Percentiles rank a stretch among this genome's conserved stretches.
These are phyloP conservation scores for Amesomyces nigricolor DNA, from an alignment of 2,329 filamentous ascomycete genomes.

Conservation along the genomic window DNA sequence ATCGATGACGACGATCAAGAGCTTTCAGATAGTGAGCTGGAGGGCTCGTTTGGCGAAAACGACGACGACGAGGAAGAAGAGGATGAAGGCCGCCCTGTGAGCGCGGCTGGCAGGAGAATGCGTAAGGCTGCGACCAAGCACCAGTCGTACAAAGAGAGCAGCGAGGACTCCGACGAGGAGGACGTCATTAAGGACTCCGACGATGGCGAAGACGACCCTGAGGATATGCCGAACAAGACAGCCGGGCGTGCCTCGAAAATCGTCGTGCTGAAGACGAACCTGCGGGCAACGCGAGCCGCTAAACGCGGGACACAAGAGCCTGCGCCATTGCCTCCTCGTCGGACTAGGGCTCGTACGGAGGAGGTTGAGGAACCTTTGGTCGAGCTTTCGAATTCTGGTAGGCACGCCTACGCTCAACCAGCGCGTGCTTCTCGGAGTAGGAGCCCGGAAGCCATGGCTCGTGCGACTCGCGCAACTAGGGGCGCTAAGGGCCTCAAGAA, in stretches of 20 bases:
- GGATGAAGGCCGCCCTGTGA: conserved; percentile 34
- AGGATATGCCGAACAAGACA: conserved; percentile 16
- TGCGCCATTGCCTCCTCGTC: conserved; percentile 31
- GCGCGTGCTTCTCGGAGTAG: conserved; percentile 48
- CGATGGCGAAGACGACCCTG: conserved; percentile 39
- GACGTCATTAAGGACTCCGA: conserved; percentile 32
- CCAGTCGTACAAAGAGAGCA: conserved; percentile 44
- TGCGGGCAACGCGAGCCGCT: conserved; percentile 6
- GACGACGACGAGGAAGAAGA: conserved; percentile 36
- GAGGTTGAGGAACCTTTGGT: conserved; percentile 51
- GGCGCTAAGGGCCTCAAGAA: conserved; percentile 47
- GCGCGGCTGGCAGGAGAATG: conserved; percentile 40
- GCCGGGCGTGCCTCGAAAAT: conserved; percentile 24
- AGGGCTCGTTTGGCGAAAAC: conserved; percentile 43
- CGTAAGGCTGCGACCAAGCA: conserved; percentile 41
- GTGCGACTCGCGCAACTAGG: conserved; percentile 42
- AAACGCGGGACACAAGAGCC: conserved; percentile 23
- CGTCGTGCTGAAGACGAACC: conserved; percentile 28
- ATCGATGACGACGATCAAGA: conserved; percentile 57
- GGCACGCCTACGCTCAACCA: conserved; percentile 49
- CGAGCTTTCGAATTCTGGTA: conserved; percentile 57
- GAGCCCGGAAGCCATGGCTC: conserved; percentile 48
- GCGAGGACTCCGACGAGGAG: conserved; percentile 36
- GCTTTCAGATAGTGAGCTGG: conserved; percentile 48
- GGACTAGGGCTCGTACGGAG: conserved; percentile 51